A percentile compares a stretch with the other conserved stretches of the same genome.
Conservation (phyloP, 2,329 filamentous ascomycete species). For the Venturia nashicola region DNA sequence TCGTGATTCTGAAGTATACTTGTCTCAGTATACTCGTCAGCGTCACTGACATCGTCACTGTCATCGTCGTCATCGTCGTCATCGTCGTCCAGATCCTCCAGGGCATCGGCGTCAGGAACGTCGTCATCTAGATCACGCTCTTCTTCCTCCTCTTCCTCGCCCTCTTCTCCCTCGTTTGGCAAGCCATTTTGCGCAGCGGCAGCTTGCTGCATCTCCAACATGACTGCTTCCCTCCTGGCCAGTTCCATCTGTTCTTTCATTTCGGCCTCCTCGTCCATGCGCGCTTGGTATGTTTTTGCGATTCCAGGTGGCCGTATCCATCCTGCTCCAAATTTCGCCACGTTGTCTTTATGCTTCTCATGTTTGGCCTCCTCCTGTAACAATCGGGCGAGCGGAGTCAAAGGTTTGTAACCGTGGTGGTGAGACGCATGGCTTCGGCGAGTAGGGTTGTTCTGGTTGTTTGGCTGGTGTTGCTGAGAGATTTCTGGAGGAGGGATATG, state of each 20-base stretch:
- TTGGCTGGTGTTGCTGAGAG: background rate
- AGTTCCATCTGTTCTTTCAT: slow-evolving; percentile 69
- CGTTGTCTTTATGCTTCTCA: slow-evolving; percentile 63
- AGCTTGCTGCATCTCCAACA: slow-evolving; percentile 56
- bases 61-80: slow-evolving; percentile 34
- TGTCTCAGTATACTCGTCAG: slow-evolving; percentile 21
- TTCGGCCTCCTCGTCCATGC: slow-evolving; percentile 81
- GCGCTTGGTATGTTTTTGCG: slow-evolving; percentile 77
- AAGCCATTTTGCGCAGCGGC: slow-evolving; percentile 44
- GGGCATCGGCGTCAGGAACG: slow-evolving; percentile 27
- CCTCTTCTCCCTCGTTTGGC: slow-evolving; percentile 16
- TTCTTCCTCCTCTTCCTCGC: slow-evolving; percentile 26
- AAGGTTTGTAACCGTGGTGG: slow-evolving; percentile 19
- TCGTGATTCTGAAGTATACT: slow-evolving; percentile 35
- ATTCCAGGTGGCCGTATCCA: slow-evolving; percentile 90
- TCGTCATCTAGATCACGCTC: slow-evolving; percentile 30
- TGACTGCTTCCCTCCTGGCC: slow-evolving; percentile 55
- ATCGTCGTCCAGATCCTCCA: slow-evolving; percentile 31
- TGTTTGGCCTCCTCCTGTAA: slow-evolving; percentile 66
- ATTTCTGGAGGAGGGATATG: background rate
- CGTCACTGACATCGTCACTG: slow-evolving; percentile 27
- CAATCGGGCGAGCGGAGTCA: slow-evolving; percentile 55
- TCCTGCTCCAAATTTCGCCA: slow-evolving; percentile 73
- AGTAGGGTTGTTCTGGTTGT: slow-evolving; percentile 1
- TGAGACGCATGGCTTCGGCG: background rate